These are phyloP conservation scores for Elsinoe necatrix DNA, from an alignment of 2,329 filamentous ascomycete species.

Conservation along the genomic window DNA sequence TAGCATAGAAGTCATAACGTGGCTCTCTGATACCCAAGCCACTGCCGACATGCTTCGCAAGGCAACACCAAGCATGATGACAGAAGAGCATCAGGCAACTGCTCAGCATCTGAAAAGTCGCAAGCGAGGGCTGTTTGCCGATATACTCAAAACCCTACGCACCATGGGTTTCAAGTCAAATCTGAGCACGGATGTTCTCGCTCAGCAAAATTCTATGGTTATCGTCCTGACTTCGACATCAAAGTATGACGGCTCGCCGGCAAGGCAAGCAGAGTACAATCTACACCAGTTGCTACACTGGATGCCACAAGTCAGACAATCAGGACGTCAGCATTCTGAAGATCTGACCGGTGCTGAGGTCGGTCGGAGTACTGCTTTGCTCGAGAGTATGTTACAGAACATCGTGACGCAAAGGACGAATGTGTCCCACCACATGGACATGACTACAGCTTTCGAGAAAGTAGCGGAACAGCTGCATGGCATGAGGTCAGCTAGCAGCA, in stretches of 20 bases:
- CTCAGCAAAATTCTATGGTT: slow-evolving; percentile 63
- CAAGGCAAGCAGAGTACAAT: slow-evolving; percentile 53
- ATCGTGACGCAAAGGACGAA: slow-evolving; percentile 51
- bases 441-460: slow-evolving; percentile 31
- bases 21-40: slow-evolving; percentile 15
- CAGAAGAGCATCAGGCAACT: slow-evolving; percentile 72
- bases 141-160: slow-evolving; percentile 72
- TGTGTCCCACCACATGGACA: slow-evolving; percentile 30
- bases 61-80: slow-evolving; percentile 72
- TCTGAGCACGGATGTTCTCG: slow-evolving; percentile 62
- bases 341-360: slow-evolving; percentile 79
- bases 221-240: slow-evolving; percentile 53
- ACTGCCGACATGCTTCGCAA: slow-evolving; percentile 59
- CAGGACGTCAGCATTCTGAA: slow-evolving; percentile 65
- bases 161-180: slow-evolving; percentile 88
- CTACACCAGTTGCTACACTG: slow-evolving; percentile 74
- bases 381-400: slow-evolving; percentile 77
- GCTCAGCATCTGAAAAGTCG: slow-evolving; percentile 85
- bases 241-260: slow-evolving; percentile 17
- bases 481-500: slow-evolving; percentile 18
- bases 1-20: slow-evolving; percentile 29
- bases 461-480: slow-evolving; percentile 30
- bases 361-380: slow-evolving; percentile 65
- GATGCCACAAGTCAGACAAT: slow-evolving; percentile 57
- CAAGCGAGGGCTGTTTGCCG: slow-evolving; percentile 83